These are phyloP conservation scores for Cytospora paraplurivora DNA, from an alignment of 2,329 filamentous ascomycete species.

Conservation along the genomic window DNA sequence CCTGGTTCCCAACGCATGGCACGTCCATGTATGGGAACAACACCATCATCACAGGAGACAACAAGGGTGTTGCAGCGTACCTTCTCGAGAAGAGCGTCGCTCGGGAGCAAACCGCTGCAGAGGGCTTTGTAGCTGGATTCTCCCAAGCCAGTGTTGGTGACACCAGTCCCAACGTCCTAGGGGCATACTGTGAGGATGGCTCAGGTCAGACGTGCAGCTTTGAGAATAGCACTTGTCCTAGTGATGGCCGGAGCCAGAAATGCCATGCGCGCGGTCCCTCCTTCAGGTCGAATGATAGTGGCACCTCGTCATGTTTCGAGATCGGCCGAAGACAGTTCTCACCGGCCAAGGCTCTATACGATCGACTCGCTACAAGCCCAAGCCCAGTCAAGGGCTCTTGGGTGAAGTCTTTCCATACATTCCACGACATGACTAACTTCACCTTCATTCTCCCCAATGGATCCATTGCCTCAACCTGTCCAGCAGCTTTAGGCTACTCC, in stretches of 20 bases:
- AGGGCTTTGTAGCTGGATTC: slow-evolving; percentile 84
- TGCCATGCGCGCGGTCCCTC: slow-evolving; percentile 76
- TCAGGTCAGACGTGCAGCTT: slow-evolving; percentile 71
- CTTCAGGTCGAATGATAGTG: slow-evolving; percentile 68
- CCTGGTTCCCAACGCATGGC: slow-evolving; percentile 91
- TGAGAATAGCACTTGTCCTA: slow-evolving; percentile 77
- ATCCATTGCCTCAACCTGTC: slow-evolving; percentile 71
- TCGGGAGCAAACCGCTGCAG: slow-evolving; percentile 55
- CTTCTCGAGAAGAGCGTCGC: slow-evolving; percentile 74
- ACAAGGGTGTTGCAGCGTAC: slow-evolving; percentile 90
- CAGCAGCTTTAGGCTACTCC: slow-evolving; percentile 85
- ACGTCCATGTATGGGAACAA: slow-evolving; percentile 92
- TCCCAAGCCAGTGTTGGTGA: slow-evolving; percentile 91
- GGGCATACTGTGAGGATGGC: slow-evolving; percentile 87
- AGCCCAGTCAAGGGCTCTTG: slow-evolving; percentile 62
- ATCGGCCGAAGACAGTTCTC: slow-evolving; percentile 73
- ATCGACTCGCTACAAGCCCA: slow-evolving; percentile 49
- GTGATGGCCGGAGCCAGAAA: slow-evolving; percentile 65
- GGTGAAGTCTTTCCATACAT: slow-evolving; percentile 83
- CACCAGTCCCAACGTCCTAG: slow-evolving; percentile 83
- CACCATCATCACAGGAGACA: slow-evolving; percentile 88
- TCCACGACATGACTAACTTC: slow-evolving; percentile 78
- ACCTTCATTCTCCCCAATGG: slow-evolving; percentile 75
- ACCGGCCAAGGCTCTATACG: slow-evolving; percentile 47
- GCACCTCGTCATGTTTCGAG: slow-evolving; percentile 73